These are phyloP conservation scores for Camelina laxa DNA, from an alignment of 345 rosid genomes.

Conservation along the genomic window DNA sequence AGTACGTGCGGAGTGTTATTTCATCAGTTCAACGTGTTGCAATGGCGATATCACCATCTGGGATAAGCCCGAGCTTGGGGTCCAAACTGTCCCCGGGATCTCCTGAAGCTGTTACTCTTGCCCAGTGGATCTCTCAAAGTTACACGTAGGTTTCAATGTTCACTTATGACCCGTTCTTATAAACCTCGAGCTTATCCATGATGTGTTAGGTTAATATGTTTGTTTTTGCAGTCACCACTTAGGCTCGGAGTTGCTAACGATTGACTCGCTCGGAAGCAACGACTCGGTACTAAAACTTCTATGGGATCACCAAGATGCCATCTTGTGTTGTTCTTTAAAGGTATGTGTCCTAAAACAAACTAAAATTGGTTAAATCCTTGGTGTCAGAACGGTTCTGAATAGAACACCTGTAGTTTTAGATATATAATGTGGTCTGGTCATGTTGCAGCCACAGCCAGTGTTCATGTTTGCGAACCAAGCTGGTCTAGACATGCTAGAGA, in stretches of 20 bases:
- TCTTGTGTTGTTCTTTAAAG: conserved; percentile 92
- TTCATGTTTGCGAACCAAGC: conserved; percentile 97
- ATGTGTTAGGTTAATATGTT: neutral
- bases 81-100: conserved; percentile 82
- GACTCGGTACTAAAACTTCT: conserved; percentile 75
- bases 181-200: neutral
- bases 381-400: neutral
- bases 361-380: neutral
- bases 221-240: conserved; percentile 58
- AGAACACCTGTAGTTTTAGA: neutral
- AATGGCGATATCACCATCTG: conserved; percentile 91
- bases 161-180: conserved; percentile 26
- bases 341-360: conserved; percentile 43
- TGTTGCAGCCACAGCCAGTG: conserved; percentile 78
- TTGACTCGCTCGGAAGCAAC: conserved; percentile 57
- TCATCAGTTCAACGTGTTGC: conserved; percentile 97
- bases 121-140: conserved; percentile 92
- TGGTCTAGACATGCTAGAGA: conserved; percentile 98
- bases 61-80: conserved; percentile 65
- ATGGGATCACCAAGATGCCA: conserved; percentile 92
- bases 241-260: conserved; percentile 72
- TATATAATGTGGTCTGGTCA: neutral
- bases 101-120: conserved; percentile 92
- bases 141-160: conserved; percentile 56
- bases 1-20: conserved; percentile 87